These are phyloP conservation scores for Selaginella moellendorffii DNA, from an alignment of 75 land plant species.

Conservation along the genomic window DNA sequence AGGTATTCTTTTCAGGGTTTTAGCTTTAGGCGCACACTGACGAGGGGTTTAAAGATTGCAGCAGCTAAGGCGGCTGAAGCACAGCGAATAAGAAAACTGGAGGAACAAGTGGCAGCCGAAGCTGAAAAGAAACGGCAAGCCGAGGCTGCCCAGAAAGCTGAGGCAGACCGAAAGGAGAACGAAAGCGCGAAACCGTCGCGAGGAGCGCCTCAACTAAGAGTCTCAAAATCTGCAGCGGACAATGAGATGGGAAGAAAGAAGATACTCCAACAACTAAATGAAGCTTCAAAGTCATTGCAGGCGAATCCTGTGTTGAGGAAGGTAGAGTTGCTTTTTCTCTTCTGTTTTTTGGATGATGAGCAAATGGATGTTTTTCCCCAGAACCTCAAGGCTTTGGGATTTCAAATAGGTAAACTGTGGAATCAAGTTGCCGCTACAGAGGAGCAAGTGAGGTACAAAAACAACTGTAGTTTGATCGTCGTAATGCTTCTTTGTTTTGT, in stretches of 20 bases:
- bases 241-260: not conserved
- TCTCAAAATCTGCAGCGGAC: not conserved
- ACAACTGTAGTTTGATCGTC: too few species aligned
- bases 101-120: constrained; percentile 19
- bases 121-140: constrained; percentile 17
- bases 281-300: not conserved
- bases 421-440: constrained; percentile 28
- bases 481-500: too few species aligned
- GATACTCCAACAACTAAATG: not conserved
- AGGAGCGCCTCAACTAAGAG: not conserved
- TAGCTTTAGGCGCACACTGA: too few species aligned
- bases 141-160: too few species aligned
- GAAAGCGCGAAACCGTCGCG: not conserved
- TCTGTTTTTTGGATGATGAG: too few species aligned
- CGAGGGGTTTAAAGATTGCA: too few species aligned
- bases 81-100: constrained; percentile 15
- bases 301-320: not conserved
- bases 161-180: constrained; percentile 2
- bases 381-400: not conserved
- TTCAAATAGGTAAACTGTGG: not conserved
- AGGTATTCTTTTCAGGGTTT: too few species aligned
- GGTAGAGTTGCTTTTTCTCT: too few species aligned
- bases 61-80: constrained; percentile 10
- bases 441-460: constrained; percentile 33
- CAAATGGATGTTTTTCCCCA: too few species aligned